Percentiles rank a stretch among this genome's conserved stretches.
Conservation (phyloP, 208 protist species). For the Trypanosoma lewisi region DNA sequence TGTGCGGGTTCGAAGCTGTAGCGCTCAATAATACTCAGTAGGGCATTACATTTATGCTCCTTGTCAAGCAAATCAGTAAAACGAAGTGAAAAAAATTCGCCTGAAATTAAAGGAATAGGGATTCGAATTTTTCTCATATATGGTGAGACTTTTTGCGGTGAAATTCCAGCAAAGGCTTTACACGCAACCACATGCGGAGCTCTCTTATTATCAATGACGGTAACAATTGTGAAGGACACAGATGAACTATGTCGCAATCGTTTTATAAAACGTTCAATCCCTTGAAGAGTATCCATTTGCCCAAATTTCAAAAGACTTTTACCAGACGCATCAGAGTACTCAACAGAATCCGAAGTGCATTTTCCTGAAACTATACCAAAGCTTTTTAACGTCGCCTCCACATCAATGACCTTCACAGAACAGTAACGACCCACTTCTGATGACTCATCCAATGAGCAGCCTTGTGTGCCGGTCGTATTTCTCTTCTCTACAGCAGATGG, state of each 20-base stretch:
- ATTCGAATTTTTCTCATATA: slow-evolving; percentile 17
- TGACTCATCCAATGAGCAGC: not conserved
- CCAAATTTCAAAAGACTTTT: slow-evolving; percentile 11
- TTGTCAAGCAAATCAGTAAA: slow-evolving; percentile 1
- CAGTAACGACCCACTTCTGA: not conserved
- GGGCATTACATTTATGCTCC: slow-evolving; percentile 1
- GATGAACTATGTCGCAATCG: not conserved
- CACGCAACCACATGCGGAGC: not conserved
- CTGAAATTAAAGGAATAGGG: slow-evolving; percentile 23
- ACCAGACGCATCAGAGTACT: slow-evolving; percentile 15
- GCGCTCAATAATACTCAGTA: slow-evolving; percentile 12
- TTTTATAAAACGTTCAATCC: slow-evolving; percentile 22
- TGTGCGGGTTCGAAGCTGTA: slow-evolving; percentile 15
- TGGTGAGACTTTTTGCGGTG: slow-evolving; percentile 8
- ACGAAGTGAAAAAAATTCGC: slow-evolving; percentile 18
- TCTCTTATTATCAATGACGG: not conserved
- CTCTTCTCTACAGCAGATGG: not conserved
- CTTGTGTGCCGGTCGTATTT: not conserved
- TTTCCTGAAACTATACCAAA: slow-evolving; percentile 12
- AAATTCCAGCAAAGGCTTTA: not conserved
- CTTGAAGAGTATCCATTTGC: slow-evolving; percentile 21
- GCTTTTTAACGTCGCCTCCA: slow-evolving; percentile 8
- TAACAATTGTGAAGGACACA: slow-evolving; percentile 11
- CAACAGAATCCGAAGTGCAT: not conserved
- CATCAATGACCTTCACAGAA: slow-evolving; percentile 18